A percentile compares a stretch with the other conserved stretches of the same genome.
Conservation (phyloP, 495 filamentous ascomycete species). For the Penicillium argentinense region DNA sequence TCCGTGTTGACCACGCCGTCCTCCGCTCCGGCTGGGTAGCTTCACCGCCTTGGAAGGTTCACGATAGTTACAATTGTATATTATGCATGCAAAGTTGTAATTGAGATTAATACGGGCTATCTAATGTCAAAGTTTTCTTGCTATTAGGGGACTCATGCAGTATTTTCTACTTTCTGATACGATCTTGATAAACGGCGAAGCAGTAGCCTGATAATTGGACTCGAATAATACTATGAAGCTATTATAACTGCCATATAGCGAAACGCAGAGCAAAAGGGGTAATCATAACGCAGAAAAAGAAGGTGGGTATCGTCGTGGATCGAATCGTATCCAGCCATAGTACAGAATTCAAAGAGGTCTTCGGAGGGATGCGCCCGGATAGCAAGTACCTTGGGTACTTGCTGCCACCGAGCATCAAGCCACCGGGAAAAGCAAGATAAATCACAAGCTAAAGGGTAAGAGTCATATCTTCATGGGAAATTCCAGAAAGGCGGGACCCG, state of each 20-base stretch:
- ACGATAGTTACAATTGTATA: too few relatives aligned
- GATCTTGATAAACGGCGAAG: not conserved
- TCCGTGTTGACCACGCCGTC: too few relatives aligned
- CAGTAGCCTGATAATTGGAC: not conserved
- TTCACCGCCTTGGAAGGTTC: too few relatives aligned
- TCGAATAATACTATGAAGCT: not conserved
- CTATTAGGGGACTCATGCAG: too few relatives aligned
- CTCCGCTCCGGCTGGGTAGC: too few relatives aligned
- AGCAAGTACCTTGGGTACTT: not conserved
- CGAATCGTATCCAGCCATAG: slow-evolving; percentile 21
- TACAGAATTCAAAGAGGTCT: slow-evolving; percentile 12
- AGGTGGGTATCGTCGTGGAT: slow-evolving; percentile 41
- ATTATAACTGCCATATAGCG: not conserved
- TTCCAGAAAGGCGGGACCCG: not conserved
- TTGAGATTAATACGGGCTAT: too few relatives aligned
- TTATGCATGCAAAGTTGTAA: too few relatives aligned
- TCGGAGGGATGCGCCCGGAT: not conserved
- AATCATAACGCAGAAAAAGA: slow-evolving; percentile 23
- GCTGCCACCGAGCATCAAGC: not conserved
- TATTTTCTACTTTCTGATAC: too few relatives aligned
- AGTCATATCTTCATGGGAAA: slow-evolving; percentile 21
- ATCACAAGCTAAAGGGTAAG: slow-evolving; percentile 16
- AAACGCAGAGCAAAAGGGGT: not conserved
- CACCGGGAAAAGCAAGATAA: slow-evolving; percentile 15
- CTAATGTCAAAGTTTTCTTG: too few relatives aligned